Conservation (phyloP, 352 stramenopile genomes). For the Phytophthora pseudosyringae region DNA sequence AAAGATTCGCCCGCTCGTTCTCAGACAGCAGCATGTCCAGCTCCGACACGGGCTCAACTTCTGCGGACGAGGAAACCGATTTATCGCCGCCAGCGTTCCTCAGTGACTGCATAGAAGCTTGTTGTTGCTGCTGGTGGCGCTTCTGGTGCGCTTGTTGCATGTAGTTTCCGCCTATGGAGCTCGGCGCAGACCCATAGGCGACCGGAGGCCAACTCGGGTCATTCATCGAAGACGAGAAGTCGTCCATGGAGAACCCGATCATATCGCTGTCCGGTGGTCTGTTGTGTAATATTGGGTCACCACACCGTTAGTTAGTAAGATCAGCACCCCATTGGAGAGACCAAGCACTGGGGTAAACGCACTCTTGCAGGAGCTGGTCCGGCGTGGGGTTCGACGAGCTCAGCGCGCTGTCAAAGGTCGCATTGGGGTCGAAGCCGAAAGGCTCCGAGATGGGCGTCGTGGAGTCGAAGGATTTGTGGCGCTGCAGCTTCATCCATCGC, state of each 20-base stretch:
- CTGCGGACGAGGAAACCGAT: conserved; percentile 19
- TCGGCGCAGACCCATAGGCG: conserved; percentile 31
- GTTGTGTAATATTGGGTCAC: neutral
- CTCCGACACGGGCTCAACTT: conserved; percentile 36
- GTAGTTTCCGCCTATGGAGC: conserved; percentile 28
- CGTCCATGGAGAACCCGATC: conserved; percentile 73
- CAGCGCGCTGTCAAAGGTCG: conserved; percentile 25
- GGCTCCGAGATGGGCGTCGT: conserved; percentile 47
- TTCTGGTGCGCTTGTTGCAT: conserved; percentile 33
- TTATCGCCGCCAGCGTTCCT: conserved; percentile 16
- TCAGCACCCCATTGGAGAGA: neutral
- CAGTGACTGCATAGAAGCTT: conserved; percentile 16
- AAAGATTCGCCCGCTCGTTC: conserved; percentile 67
- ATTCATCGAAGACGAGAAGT: conserved; percentile 62
- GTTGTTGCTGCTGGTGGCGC: conserved; percentile 26
- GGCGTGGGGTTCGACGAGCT: conserved; percentile 44
- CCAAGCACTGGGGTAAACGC: conserved; percentile 25
- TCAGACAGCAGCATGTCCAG: conserved; percentile 70
- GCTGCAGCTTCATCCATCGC: conserved; percentile 73
- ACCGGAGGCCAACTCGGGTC: conserved; percentile 37
- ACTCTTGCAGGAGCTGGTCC: conserved; percentile 62
- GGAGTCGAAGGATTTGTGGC: conserved; percentile 69
- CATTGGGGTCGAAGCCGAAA: conserved; percentile 23
- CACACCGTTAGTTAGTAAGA: conserved; percentile 7
- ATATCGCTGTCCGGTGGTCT: conserved; percentile 62